Conservation (phyloP, 805 yeast genomes). For the Yamadazyma endophytica region DNA sequence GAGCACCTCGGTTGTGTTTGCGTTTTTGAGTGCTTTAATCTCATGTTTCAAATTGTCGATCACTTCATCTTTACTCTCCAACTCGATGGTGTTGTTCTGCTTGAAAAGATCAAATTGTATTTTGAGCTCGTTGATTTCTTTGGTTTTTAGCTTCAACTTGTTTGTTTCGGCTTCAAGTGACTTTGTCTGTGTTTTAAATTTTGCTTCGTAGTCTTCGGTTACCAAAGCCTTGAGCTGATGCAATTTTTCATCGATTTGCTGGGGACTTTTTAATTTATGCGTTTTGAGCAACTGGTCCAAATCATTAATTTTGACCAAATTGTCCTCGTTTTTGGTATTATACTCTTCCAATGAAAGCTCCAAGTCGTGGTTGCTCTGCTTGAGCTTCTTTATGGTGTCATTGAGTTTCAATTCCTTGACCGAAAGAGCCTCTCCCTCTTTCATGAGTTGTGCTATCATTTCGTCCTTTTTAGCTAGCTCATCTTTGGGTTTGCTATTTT, state of each 20-base stretch:
- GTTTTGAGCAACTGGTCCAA: slow-evolving; percentile 27
- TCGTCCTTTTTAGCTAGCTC: slow-evolving; percentile 48
- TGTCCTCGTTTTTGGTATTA: slow-evolving; percentile 25
- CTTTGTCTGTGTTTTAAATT: slow-evolving; percentile 19
- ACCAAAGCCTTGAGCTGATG: slow-evolving; percentile 11
- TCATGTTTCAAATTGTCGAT: slow-evolving; percentile 27
- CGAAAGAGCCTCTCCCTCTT: slow-evolving; percentile 73
- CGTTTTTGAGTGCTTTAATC: slow-evolving; percentile 29
- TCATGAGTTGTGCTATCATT: slow-evolving; percentile 59
- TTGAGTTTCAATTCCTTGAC: slow-evolving; percentile 65
- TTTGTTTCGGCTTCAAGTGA: slow-evolving; percentile 19
- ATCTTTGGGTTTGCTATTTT: neutral
- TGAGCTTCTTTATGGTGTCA: slow-evolving; percentile 62
- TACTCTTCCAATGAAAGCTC: slow-evolving; percentile 27
- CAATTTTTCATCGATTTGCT: slow-evolving; percentile 21
- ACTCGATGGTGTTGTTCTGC: slow-evolving; percentile 28
- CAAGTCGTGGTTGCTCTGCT: slow-evolving; percentile 26
- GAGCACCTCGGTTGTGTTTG: slow-evolving; percentile 40
- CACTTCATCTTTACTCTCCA: slow-evolving; percentile 28
- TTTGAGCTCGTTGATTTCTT: slow-evolving; percentile 25
- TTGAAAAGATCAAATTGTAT: slow-evolving; percentile 30
- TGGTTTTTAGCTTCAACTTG: slow-evolving; percentile 14
- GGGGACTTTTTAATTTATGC: slow-evolving; percentile 23
- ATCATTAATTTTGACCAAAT: slow-evolving; percentile 33
- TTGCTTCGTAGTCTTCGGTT: slow-evolving; percentile 11